Evolutionary conservation across 2,329 filamentous ascomycete genomes (phyloP).

Genomic region (Claviceps capensis): DNA sequence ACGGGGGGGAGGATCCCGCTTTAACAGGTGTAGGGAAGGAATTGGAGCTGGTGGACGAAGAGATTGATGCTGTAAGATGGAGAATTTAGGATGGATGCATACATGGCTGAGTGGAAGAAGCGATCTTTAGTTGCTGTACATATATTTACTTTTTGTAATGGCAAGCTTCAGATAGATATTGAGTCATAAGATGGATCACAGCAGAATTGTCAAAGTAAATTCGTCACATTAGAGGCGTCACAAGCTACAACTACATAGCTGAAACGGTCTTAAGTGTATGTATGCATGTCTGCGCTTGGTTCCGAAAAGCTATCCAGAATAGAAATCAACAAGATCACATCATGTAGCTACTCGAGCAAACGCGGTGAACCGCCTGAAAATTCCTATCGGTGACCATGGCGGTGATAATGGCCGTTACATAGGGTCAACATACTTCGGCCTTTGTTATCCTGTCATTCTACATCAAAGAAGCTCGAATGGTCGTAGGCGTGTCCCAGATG

Average conservation of each 20-base stretch:
- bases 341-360: neutral
- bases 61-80: neutral
- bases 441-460: too few species aligned
- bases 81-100: neutral
- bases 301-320: too few species aligned
- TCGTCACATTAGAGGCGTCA: too few species aligned
- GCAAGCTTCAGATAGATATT: too few species aligned
- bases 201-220: too few species aligned
- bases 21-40: neutral
- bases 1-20: constrained; percentile 7
- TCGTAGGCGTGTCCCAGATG: too few species aligned
- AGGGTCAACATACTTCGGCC: constrained; percentile 7
- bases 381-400: neutral
- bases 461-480: too few species aligned
- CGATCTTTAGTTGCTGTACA: neutral
- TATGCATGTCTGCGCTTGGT: too few species aligned
- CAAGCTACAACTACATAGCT: too few species aligned
- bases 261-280: too few species aligned
- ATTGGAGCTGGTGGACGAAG: neutral
- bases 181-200: too few species aligned
- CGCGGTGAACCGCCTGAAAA: neutral
- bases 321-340: neutral
- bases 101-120: neutral
- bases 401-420: neutral
- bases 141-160: neutral